Conservation (phyloP, 441 rosid genomes). For the California macrophylla region DNA sequence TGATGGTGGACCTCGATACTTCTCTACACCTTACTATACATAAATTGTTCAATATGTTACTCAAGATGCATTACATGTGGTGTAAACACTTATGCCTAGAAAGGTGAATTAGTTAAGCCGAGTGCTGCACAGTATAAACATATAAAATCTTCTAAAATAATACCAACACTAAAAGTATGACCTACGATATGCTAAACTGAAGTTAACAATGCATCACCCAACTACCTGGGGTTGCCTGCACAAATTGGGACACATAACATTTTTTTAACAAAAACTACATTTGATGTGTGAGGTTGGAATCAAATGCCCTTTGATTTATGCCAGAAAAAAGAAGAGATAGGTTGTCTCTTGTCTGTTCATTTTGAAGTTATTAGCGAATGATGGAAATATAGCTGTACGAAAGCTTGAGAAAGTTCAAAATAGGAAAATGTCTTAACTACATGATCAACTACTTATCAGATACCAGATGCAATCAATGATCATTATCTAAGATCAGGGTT, state of each 20-base stretch:
- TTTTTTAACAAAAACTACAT: neutral
- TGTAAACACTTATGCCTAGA: neutral
- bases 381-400: neutral
- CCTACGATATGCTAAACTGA: neutral
- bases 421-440: neutral
- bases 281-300: neutral
- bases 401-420: neutral
- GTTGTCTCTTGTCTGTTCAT: neutral
- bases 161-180: neutral
- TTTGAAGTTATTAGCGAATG: neutral
- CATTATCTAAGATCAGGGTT: neutral
- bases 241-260: neutral
- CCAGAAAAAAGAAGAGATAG: neutral
- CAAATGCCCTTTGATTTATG: neutral
- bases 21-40: constrained; percentile 63
- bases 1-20: constrained; percentile 31
- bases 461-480: neutral
- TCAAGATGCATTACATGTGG: neutral
- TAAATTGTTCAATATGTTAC: constrained; percentile 16
- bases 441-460: neutral
- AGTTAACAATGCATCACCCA: neutral
- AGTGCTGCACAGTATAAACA: neutral
- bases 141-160: neutral
- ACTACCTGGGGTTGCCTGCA: neutral
- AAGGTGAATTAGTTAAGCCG: neutral